Base-by-base conservation (phyloP, 306 rosid species). In the Quercus rubra region DNA sequence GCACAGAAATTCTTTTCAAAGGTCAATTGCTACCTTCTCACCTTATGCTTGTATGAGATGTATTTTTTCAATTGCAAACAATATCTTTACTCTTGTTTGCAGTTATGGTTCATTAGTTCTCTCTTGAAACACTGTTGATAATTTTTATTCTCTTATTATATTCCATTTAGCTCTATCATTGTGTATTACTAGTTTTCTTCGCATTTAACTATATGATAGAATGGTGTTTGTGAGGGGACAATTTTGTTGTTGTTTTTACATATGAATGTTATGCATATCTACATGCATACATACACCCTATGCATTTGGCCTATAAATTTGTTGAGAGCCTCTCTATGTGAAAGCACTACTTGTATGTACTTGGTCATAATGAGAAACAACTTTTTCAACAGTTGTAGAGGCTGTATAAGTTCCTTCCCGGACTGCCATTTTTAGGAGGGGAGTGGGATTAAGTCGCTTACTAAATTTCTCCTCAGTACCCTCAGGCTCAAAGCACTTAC, bases 1-100 rank as follows among this genome's bases (percentile, higher is more conserved):
- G 99, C 99, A n/a, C 99, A 95, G 84, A 95, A 95, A 80, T 95
- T 95, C 86, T 95, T 95, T 90, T 86, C 99, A 84, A 95, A 95
- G 99, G 99, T 95, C 78, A 80, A 83, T 85, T 64, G 77, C 79
- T 86, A 85, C 87, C 91, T 83, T 88, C 85, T 86, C 86, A 69
- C 64, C 80, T 81, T 77, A 61, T 77, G 23, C 73, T 76, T 77
- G 71, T 71, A 55, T 55, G 68, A 52, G 46, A 54, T 74, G 52
- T 73, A 51, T n/a, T 13, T 73, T 70, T 49, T 77, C 78, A 73
- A 77, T 79, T 74, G 27, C 58, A 72, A 14, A 10, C 67, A 83
- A 19, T 74, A 67, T 73, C 67, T 25, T n/a, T 74, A 64, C 52
- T 70, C 76, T 74, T 43, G 58, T 52, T 73, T 86, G 62, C 73